A percentile compares a stretch with the other conserved stretches of the same genome.
Evolutionary conservation across 2,329 filamentous ascomycete genomes (phyloP).

Genomic region (Colletotrichum graminicola): DNA sequence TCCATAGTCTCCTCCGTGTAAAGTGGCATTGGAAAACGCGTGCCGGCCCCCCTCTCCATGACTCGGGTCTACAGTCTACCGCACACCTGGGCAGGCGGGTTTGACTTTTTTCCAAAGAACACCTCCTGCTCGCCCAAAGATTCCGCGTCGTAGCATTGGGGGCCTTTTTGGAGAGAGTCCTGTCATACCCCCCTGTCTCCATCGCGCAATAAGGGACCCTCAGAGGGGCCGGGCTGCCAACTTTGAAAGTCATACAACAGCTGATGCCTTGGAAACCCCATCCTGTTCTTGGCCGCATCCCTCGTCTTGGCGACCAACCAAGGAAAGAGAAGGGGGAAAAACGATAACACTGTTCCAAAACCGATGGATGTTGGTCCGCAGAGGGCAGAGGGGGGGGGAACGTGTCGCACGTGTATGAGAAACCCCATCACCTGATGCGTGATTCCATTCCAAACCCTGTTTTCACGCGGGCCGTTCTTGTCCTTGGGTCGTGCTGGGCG

Average conservation of each 20-base stretch:
- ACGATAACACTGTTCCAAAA: background rate
- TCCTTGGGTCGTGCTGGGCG: conserved; percentile 4
- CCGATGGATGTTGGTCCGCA: conserved; percentile 24
- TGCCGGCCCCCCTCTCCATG: conserved; percentile 14
- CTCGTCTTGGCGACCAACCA: conserved; percentile 17
- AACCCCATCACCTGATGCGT: conserved; percentile 38
- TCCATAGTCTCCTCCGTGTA: background rate
- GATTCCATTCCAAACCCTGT: conserved; percentile 39
- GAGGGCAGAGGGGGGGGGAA: background rate
- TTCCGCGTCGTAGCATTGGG: conserved; percentile 4
- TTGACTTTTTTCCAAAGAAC: background rate
- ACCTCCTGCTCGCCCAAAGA: conserved; percentile 23
- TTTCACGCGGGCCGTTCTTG: conserved; percentile 13
- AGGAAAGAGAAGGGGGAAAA: background rate
- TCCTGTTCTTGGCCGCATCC: conserved; percentile 19
- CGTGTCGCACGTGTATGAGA: conserved; percentile 8
- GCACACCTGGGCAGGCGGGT: background rate
- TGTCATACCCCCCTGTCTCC: conserved; percentile 6
- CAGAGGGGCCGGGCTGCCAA: conserved; percentile 11
- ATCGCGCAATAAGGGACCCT: background rate
- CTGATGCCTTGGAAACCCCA: conserved; percentile 20
- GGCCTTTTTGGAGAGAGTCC: background rate
- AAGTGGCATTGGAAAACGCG: background rate
- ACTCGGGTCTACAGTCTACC: background rate
- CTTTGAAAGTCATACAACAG: conserved; percentile 15